Conservation (phyloP, 805 yeast species). For the Saccharomyces kudriavzevii region DNA sequence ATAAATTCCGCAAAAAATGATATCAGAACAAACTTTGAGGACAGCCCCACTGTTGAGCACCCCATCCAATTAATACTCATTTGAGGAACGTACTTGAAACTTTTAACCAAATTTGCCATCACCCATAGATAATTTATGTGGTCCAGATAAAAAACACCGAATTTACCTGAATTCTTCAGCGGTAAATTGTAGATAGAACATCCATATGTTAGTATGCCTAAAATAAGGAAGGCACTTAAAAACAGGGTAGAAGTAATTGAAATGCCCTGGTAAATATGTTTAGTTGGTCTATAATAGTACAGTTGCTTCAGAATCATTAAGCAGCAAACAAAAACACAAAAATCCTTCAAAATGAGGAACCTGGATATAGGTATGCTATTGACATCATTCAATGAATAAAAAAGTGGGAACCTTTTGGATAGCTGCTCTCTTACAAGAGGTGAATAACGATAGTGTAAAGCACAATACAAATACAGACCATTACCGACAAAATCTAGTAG, state of each 20-base stretch:
- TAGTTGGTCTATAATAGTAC: conserved; percentile 23
- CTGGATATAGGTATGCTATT: conserved; percentile 19
- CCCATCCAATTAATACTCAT: conserved; percentile 35
- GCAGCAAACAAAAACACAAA: conserved; percentile 6
- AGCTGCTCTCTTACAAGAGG: conserved; percentile 21
- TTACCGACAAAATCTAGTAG: conserved; percentile 13
- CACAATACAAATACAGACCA: conserved; percentile 15
- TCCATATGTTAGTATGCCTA: conserved; percentile 14
- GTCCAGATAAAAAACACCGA: conserved; percentile 34
- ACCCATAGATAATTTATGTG: conserved; percentile 37
- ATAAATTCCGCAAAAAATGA: conserved; percentile 4
- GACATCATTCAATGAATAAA: conserved; percentile 11
- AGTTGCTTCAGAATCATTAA: conserved; percentile 25
- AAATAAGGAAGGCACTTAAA: conserved; percentile 3
- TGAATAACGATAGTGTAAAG: conserved; percentile 21
- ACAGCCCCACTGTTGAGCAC: conserved; percentile 25
- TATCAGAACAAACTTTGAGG: conserved; percentile 16
- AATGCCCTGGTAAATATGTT: conserved; percentile 33
- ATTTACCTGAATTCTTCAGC: conserved; percentile 19
- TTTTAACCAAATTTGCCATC: conserved; percentile 18
- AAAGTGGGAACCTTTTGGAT: conserved; percentile 31
- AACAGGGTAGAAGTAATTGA: conserved; percentile 16
- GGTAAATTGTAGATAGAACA: conserved; percentile 17
- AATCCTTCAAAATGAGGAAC: conserved; percentile 14
- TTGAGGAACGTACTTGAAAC: conserved; percentile 35